These are phyloP conservation scores for Plasmodium relictum DNA, from an alignment of 169 alveolate species.

Conservation along the genomic window DNA sequence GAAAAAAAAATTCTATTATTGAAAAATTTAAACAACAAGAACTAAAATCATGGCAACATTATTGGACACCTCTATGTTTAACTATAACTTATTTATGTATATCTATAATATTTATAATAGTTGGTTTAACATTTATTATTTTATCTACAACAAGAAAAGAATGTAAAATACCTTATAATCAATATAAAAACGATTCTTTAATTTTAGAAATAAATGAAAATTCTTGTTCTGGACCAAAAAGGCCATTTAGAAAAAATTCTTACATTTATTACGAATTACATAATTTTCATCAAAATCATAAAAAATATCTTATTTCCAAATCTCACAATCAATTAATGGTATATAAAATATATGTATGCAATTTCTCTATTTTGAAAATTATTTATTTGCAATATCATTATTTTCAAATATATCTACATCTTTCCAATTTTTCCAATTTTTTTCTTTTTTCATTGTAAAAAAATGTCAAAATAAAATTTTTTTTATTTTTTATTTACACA, in stretches of 20 bases:
- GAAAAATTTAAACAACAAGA: conserved; percentile 71
- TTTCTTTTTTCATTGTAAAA: neutral
- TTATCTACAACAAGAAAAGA: conserved; percentile 58
- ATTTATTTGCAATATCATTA: neutral
- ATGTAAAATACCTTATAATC: conserved; percentile 75
- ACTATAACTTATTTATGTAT: conserved; percentile 44
- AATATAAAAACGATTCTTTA: neutral
- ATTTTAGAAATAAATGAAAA: conserved; percentile 40
- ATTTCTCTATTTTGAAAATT: neutral
- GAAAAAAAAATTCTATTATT: conserved; percentile 23
- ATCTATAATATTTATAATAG: conserved; percentile 21
- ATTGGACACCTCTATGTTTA: conserved; percentile 67
- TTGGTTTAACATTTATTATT: conserved; percentile 70
- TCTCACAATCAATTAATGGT: conserved; percentile 84
- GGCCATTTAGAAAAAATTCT: conserved; percentile 69
- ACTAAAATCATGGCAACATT: conserved; percentile 44
- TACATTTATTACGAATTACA: conserved; percentile 81
- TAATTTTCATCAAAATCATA: conserved; percentile 85
- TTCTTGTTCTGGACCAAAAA: conserved; percentile 62
- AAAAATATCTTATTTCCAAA: conserved; percentile 78
- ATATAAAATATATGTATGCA: neutral
- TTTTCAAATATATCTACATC: neutral
- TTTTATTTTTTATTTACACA: neutral
- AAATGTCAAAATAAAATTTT: too few relatives aligned
- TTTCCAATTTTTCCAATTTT: neutral